A percentile compares a stretch with the other conserved stretches of the same genome.
Evolutionary conservation across 345 rosid species (phyloP).

Genomic region (Salix exigua): DNA sequence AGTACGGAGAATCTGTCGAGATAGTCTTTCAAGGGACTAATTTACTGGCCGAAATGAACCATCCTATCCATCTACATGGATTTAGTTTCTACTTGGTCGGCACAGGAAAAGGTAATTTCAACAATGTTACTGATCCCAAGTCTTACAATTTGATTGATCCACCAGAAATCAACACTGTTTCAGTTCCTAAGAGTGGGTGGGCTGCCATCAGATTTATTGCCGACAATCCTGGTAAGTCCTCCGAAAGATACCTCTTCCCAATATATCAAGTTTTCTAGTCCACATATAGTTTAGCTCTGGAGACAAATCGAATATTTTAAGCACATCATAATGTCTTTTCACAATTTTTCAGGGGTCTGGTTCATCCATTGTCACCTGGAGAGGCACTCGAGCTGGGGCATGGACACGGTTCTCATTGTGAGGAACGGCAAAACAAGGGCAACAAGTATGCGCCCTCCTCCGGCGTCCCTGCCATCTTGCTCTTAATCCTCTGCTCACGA

Average conservation of each 20-base stretch:
- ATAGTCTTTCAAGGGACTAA: constrained; percentile 44
- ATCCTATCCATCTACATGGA: constrained; percentile 49
- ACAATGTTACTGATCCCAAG: constrained; percentile 18
- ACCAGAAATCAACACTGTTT: constrained; percentile 31
- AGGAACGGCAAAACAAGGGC: not conserved
- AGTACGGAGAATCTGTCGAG: constrained; percentile 36
- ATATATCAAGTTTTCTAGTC: not conserved
- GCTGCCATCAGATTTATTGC: constrained; percentile 13
- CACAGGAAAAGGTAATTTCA: constrained; percentile 31
- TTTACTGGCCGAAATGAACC: constrained; percentile 20
- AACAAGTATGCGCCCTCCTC: not conserved
- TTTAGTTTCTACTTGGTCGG: constrained; percentile 47
- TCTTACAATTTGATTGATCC: constrained; percentile 37
- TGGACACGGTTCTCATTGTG: constrained; percentile 17
- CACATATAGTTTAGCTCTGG: not conserved
- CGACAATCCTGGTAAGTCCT: constrained; percentile 12
- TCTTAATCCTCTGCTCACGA: not conserved
- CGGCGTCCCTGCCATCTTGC: constrained; percentile 35
- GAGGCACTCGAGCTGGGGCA: constrained; percentile 17
- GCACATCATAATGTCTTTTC: not conserved
- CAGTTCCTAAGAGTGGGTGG: constrained; percentile 17
- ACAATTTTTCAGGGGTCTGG: constrained; percentile 15
- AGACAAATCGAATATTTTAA: not conserved
- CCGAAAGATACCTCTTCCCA: too few relatives aligned
- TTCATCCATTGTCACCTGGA: constrained; percentile 18